phyloP scores from a whole-genome alignment of 805 yeast species.

The Metschnikowia peoriensis region DNA sequence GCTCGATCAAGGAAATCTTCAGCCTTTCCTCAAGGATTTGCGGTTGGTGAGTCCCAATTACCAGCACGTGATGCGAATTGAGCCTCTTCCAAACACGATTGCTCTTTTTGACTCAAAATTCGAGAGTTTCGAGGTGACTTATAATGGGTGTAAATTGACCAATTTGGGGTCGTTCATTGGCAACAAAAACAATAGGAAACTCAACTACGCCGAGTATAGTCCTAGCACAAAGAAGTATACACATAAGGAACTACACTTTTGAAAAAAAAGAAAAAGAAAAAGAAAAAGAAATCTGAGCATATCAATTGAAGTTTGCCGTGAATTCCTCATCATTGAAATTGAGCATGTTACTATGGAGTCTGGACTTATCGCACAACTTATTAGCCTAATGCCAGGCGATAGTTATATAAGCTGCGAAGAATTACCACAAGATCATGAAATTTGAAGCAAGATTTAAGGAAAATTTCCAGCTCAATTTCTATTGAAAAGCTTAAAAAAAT shows the following conservation, averaged over 20 bases:
- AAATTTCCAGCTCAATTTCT: no score
- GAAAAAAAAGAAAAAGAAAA: no score
- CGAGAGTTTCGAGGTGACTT: constrained; percentile 69
- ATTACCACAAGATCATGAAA: no score
- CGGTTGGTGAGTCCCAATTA: constrained; percentile 69
- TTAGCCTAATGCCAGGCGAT: no score
- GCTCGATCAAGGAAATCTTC: constrained; percentile 81
- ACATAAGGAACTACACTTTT: constrained; percentile 36
- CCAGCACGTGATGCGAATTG: constrained; percentile 65
- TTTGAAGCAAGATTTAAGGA: no score
- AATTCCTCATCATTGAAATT: no score
- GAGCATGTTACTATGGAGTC: no score
- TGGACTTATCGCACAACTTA: no score
- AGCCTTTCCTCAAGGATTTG: constrained; percentile 66
- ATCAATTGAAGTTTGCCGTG: no score
- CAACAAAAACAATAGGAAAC: constrained; percentile 33
- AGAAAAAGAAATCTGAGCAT: no score
- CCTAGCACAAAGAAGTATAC: constrained; percentile 57
- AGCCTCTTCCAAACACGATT: constrained; percentile 70
- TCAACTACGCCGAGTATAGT: constrained; percentile 71
- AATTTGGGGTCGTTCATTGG: constrained; percentile 58
- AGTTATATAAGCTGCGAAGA: no score
- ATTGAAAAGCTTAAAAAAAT: no score
- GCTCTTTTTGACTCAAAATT: constrained; percentile 70
- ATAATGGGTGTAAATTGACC: constrained; percentile 77